Evolutionary conservation across 495 filamentous ascomycete genomes (phyloP), one percentile per base, ranked within the genome.

Genomic region (Extremus antarcticus): DNA sequence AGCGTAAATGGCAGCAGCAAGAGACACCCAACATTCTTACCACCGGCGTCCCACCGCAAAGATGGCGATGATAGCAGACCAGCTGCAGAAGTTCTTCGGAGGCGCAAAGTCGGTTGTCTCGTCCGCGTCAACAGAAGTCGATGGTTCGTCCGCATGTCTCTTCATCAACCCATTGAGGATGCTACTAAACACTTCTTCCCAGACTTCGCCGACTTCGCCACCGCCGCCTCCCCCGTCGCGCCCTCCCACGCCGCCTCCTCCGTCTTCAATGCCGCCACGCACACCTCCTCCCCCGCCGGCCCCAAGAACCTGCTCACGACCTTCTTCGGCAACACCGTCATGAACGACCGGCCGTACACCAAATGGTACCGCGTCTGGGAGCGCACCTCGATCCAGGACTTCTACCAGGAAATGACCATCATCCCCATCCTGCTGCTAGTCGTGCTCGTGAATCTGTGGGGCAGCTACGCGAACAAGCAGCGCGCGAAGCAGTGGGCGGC

Each of bases 311-410:
- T 35, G 39, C 56, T 60, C 9, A 64, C 64, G 10, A 61, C 55
- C 51, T 21, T 49, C 2, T 19, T 39, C 3, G 53, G 43, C 53
- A 22, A 23, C 54, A 15, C 57, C 39, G 22, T 43, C 16, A 47
- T 24, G 21, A 48, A 53, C 7, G 73, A 54, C 51, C 64, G 64
- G 23, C 81, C 87, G 13, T 94, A 86, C 68, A 95, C 92, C 43
- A 88, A 87, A 74, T 97, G 92, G 92, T 98, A 97, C 73, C 87
- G 88, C 35, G 75, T 98, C 25, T 92, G 91, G 79, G 90, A 98
- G 78, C 87, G 92, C 60, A 77, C 86, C 60, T 79, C 78, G 11
- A 73, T 83, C 47, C 72, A 70, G 58, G 92, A 98, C 64, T 98
- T 98, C 76, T 78, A 83, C 69, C 76, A 83, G 65, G 92, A 98